phyloP scores from a whole-genome alignment of 192 early-diverging fungal species.

The Backusella liffmaniae region DNA sequence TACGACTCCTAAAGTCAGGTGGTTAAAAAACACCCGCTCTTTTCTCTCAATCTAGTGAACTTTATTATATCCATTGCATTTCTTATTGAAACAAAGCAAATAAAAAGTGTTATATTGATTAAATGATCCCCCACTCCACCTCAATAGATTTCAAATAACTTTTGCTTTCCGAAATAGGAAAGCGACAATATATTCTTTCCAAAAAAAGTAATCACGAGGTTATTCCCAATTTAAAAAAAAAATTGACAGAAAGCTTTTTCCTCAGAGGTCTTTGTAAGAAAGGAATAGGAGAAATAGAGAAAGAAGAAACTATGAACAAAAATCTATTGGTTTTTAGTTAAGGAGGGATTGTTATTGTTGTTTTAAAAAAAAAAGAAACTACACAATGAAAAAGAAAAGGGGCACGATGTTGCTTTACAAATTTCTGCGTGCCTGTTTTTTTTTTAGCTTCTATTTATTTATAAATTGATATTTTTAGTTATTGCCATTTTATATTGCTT shows the following conservation, averaged over 20 bases:
- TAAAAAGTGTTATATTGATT: not conserved
- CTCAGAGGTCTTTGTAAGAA: not conserved
- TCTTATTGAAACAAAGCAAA: not conserved
- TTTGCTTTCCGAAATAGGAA: slow-evolving; percentile 1
- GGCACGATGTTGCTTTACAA: not conserved
- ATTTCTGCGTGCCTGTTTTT: slow-evolving; percentile 4
- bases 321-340: not conserved
- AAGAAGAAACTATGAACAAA: not conserved
- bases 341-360: not conserved
- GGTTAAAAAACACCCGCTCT: slow-evolving; percentile 3
- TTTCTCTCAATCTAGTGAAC: not conserved
- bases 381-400: slow-evolving; percentile 6
- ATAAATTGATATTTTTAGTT: slow-evolving; percentile 3
- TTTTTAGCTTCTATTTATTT: not conserved
- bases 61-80: not conserved
- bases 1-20: not conserved
- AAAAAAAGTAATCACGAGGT: not conserved
- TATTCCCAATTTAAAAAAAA: slow-evolving; percentile 1
- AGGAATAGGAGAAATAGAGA: not conserved
- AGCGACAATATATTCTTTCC: not conserved
- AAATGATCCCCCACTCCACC: not conserved
- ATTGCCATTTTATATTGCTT: not conserved
- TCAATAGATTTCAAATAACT: not conserved
- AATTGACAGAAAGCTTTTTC: not conserved
- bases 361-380: not conserved